Evolutionary conservation across 1,284 basidiomycete genomes (phyloP), one percentile per base, ranked within the genome.

Genomic region (Ustilago crameri): DNA sequence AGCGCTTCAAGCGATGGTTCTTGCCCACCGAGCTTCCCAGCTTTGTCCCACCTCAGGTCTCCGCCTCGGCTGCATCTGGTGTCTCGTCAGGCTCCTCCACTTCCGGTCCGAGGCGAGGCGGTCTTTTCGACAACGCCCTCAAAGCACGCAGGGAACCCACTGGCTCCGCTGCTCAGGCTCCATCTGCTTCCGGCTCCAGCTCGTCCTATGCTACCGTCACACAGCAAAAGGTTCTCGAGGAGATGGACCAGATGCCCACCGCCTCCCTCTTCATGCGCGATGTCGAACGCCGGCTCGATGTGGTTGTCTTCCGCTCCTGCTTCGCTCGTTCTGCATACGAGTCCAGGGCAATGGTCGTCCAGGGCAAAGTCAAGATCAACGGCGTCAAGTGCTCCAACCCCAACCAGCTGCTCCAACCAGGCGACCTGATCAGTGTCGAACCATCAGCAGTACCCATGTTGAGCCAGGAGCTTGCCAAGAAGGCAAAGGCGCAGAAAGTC

Each of bases 1-100:
- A 91, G 79, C 89, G 90, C 40, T 98, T 98, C 88, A 95, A 95
- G 84, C 89, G 92, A 51, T 95, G 93, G 91, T 98, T 93, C 84
- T 88, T 98, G 22, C 95, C 95, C 10, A 87, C 88, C 58, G 90
- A 88, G 0, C 86, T 98, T 14, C 95, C 95, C 0, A 91, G 93
- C 74, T 91, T 96, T 85, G 55, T 78, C 51, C 69, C 64, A 5
- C 70, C 84, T 74, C 84, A 69, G 76, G 85, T 68, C 60, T 84
- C 69, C 0, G 63, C 69, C 22, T 42, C 57, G 14, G 54, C 63
- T 20, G 22, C 61, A 17, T 70, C 67, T 2, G 56, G 47, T 22
- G 27, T 44, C n/a, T 62, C 59, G n/a, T 45, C 52, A 15, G 37
- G 40, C 47, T 41, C 62, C 2, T 65, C 61, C 24, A 57, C 48